Evolutionary conservation across 371 early-diverging fungal genomes (phyloP), one percentile per base, ranked within the genome.

Genomic region (Rhizopus delemar): DNA sequence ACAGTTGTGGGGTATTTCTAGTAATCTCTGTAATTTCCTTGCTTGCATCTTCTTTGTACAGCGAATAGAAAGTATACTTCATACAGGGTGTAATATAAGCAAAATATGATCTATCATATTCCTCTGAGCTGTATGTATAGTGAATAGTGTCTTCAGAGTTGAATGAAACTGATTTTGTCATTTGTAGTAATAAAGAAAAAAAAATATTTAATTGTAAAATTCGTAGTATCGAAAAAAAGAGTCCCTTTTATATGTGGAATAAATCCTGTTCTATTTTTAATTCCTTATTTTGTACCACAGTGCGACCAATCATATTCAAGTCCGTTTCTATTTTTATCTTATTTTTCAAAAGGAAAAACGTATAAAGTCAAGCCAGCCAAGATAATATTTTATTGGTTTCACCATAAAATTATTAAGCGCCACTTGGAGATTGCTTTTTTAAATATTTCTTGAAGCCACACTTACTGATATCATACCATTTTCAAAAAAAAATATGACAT

Each of bases 81-180:
- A 48, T 22, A 29, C 48, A 48, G 15, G 48, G 48, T 48, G 9
- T 28, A 28, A 53, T 29, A 15, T 50, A 59, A 5, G 55, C 55
- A 59, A 64, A 64, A 41, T 55, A 58, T 4, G 71, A 71, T 56
- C 71, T 58, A 57, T 71, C 71, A 39, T 71, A 71, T 53, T 71
- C 71, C 1, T 60, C 54, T 15, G 71, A 56, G 50, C 71, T 67
- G 32, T 71, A 71, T 12, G 71, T 71, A 29, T 31, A 59, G 22
- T 32, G 29, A n/a, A 65, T 53, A 8, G 60, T 57, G 29, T 61
- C 64, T 13, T 45, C 8, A 51, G 60, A 51, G 11, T 57, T 48
- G 29, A 70, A 70, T 34, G 59, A 49, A 53, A 70, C 71, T n/a
- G 59, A 41, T 55, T 70, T 70, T 36, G 52, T 41, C 51, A 56